These are phyloP conservation scores for Salvia hispanica DNA, from an alignment of 257 asterid genomes.

Conservation along the genomic window DNA sequence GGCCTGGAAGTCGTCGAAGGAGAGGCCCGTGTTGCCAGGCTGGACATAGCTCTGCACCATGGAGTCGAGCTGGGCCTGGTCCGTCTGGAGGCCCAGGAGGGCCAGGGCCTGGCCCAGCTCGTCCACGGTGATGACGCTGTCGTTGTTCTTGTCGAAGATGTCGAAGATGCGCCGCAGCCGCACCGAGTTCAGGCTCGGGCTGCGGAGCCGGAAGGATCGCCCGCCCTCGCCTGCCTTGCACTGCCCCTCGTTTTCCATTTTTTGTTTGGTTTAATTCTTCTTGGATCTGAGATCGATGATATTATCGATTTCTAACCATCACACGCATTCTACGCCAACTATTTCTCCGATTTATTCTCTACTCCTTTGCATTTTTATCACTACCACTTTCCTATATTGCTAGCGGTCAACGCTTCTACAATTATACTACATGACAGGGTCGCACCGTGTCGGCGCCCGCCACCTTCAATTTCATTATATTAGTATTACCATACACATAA, in stretches of 20 bases:
- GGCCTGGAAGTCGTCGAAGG: slow-evolving; percentile 58
- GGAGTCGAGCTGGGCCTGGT: slow-evolving; percentile 43
- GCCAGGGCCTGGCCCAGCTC: slow-evolving; percentile 66
- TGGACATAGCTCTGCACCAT: slow-evolving; percentile 45
- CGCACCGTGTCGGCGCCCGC: too few relatives aligned
- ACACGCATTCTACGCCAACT: neutral
- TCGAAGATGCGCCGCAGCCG: slow-evolving; percentile 81
- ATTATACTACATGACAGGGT: too few relatives aligned
- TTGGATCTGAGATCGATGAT: too few relatives aligned
- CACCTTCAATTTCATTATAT: too few relatives aligned
- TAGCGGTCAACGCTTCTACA: too few relatives aligned
- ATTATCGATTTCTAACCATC: too few relatives aligned
- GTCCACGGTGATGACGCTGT: slow-evolving; percentile 52
- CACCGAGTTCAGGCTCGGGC: slow-evolving; percentile 72
- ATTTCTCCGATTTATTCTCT: neutral
- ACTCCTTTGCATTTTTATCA: too few relatives aligned
- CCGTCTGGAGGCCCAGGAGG: slow-evolving; percentile 61
- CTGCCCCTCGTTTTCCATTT: neutral
- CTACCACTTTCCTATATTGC: too few relatives aligned
- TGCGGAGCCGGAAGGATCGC: slow-evolving; percentile 60
- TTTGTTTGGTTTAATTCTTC: too few relatives aligned
- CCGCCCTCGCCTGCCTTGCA: slow-evolving; percentile 16
- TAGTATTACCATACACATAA: too few relatives aligned
- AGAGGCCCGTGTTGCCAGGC: slow-evolving; percentile 51
- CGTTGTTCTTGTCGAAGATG: slow-evolving; percentile 70